Percentiles rank a stretch among this genome's conserved stretches.
Evolutionary conservation across 805 yeast genomes (phyloP).

Genomic region (Blastobotrys muscicola): DNA sequence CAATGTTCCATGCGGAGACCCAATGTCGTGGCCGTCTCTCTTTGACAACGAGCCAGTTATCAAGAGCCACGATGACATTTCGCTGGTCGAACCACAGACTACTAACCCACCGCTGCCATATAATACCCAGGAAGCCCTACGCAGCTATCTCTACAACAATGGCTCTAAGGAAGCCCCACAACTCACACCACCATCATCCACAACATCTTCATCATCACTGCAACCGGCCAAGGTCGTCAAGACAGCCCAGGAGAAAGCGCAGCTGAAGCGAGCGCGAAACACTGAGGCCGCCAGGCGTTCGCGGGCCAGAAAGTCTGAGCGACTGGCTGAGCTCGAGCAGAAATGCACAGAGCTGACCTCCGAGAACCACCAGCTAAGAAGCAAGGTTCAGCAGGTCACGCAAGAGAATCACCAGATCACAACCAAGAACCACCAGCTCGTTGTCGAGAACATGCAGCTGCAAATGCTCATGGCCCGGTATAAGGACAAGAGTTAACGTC

Average conservation of each 20-base stretch:
- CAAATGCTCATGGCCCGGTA: no score
- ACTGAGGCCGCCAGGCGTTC: constrained; percentile 86
- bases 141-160: not conserved
- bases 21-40: constrained; percentile 4
- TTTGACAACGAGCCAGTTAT: constrained; percentile 1
- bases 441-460: no score
- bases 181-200: not conserved
- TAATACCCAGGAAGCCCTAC: not conserved
- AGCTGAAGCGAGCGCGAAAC: constrained; percentile 77
- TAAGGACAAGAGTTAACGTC: no score
- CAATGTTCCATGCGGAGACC: constrained; percentile 4
- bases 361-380: no score
- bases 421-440: no score
- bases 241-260: constrained; percentile 36
- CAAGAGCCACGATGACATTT: not conserved
- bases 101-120: no score
- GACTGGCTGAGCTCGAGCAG: constrained; percentile 73
- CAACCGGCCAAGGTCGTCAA: constrained; percentile 1
- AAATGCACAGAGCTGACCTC: no score
- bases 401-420: no score
- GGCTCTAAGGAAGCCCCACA: not conserved
- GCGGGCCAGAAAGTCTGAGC: constrained; percentile 84
- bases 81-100: no score
- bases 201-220: not conserved
- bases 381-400: no score